phyloP scores from a whole-genome alignment of 2,329 filamentous ascomycete species.

The Phaeosphaeriaceae sp. region DNA sequence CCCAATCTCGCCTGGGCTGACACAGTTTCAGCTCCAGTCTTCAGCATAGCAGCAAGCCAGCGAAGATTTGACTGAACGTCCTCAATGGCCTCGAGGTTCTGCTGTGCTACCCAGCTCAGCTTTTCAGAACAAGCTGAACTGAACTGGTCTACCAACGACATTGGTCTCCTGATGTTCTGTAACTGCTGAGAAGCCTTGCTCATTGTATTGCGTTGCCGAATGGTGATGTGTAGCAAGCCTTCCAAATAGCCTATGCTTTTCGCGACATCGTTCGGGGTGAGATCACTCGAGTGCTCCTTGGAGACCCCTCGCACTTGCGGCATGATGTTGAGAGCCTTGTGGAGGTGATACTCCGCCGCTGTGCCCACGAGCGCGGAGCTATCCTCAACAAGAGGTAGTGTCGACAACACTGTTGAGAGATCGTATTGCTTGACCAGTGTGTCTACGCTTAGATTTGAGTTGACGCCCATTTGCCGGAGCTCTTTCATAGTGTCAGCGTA shows the following conservation, averaged over 20 bases:
- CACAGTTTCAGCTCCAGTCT: slow-evolving; percentile 67
- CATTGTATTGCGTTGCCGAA: slow-evolving; percentile 64
- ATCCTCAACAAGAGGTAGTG: slow-evolving; percentile 37
- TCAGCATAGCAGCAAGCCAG: slow-evolving; percentile 76
- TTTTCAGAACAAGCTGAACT: slow-evolving; percentile 20
- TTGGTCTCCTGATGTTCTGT: slow-evolving; percentile 46
- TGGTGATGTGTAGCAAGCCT: slow-evolving; percentile 73
- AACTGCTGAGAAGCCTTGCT: slow-evolving; percentile 40
- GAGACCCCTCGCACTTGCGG: slow-evolving; percentile 70
- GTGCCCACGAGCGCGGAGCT: slow-evolving; percentile 35
- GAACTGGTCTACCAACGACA: slow-evolving; percentile 43
- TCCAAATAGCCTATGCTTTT: slow-evolving; percentile 87
- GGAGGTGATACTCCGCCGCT: slow-evolving; percentile 73
- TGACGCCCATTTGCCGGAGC: slow-evolving; percentile 87
- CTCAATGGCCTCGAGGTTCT: slow-evolving; percentile 13
- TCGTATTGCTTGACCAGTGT: slow-evolving; percentile 76
- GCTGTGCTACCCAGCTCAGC: slow-evolving; percentile 23
- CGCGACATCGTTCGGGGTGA: slow-evolving; percentile 79
- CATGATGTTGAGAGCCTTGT: slow-evolving; percentile 78
- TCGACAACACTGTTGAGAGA: slow-evolving; percentile 72
- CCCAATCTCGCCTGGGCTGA: slow-evolving; percentile 72
- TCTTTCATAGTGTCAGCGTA: slow-evolving; percentile 87
- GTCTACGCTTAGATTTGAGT: slow-evolving; percentile 78
- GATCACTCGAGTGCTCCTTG: slow-evolving; percentile 80
- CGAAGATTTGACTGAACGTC: slow-evolving; percentile 31